A percentile compares a stretch with the other conserved stretches of the same genome.
Conservation (phyloP, 1,139 yeast species). For the Protomyces pachydermus region DNA sequence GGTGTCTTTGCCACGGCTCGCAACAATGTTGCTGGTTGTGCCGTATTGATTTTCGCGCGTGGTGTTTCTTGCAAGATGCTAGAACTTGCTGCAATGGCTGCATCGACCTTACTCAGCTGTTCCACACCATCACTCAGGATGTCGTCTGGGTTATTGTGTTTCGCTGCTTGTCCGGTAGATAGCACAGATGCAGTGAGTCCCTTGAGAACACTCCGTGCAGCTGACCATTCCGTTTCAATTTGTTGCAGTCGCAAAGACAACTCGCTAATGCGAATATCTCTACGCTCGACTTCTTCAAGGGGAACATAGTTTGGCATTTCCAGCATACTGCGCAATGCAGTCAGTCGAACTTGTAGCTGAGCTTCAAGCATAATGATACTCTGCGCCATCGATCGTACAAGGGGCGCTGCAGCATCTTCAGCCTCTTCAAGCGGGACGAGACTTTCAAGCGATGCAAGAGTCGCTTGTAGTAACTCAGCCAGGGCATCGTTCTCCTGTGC, state of each 20-base stretch:
- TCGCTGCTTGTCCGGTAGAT: not conserved
- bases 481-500: constrained; percentile 17
- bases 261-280: constrained; percentile 8
- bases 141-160: not conserved
- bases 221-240: constrained; percentile 20
- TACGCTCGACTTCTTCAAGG: constrained; percentile 16
- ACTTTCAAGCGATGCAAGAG: constrained; percentile 6
- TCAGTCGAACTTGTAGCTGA: constrained; percentile 16
- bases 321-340: constrained; percentile 19
- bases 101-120: not conserved
- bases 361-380: constrained; percentile 21
- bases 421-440: constrained; percentile 13
- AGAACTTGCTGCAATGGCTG: not conserved
- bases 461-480: constrained; percentile 22
- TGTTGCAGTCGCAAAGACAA: constrained; percentile 1
- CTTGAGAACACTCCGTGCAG: constrained; percentile 18
- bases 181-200: constrained; percentile 20
- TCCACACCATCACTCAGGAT: not conserved
- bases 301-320: constrained; percentile 26
- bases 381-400: constrained; percentile 11
- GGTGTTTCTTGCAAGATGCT: constrained; percentile 3
- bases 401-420: constrained; percentile 12
- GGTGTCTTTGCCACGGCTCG: constrained; percentile 16
- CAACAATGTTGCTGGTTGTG: not conserved
- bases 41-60: not conserved